A percentile compares a stretch with the other conserved stretches of the same genome.
Conservation (phyloP, 2,329 filamentous ascomycete genomes). For the Ilyonectria robusta region DNA sequence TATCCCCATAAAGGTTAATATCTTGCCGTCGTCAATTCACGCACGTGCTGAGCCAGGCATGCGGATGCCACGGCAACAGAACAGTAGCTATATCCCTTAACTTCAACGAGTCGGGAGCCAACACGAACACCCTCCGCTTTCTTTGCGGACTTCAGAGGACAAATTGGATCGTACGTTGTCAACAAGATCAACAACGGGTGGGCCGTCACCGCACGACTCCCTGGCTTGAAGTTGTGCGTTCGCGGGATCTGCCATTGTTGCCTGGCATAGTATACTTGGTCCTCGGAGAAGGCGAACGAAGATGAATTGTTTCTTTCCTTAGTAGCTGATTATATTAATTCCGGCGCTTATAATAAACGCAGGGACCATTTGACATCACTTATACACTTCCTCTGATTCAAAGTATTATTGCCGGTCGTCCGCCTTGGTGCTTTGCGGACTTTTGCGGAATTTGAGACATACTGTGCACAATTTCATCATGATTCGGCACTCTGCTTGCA, state of each 20-base stretch:
- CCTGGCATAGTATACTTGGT: slow-evolving; percentile 33
- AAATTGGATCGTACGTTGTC: slow-evolving; percentile 63
- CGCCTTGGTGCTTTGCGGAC: not conserved
- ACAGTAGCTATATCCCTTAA: slow-evolving; percentile 61
- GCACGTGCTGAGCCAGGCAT: slow-evolving; percentile 55
- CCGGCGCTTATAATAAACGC: not conserved
- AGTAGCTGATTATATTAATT: not conserved
- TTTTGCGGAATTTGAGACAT: not conserved
- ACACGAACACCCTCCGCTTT: slow-evolving; percentile 53
- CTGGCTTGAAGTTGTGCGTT: slow-evolving; percentile 48
- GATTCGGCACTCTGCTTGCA: not conserved
- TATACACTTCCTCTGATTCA: not conserved
- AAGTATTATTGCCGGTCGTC: not conserved
- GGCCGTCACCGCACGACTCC: slow-evolving; percentile 50
- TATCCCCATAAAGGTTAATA: too few relatives aligned
- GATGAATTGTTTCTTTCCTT: slow-evolving; percentile 44
- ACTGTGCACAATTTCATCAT: not conserved
- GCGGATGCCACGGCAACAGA: slow-evolving; percentile 55
- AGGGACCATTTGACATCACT: not conserved
- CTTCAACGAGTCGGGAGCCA: slow-evolving; percentile 56
- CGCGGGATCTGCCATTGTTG: slow-evolving; percentile 50
- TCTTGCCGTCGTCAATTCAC: slow-evolving; percentile 29
- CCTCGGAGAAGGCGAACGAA: slow-evolving; percentile 48
- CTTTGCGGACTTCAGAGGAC: slow-evolving; percentile 58
- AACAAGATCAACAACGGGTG: slow-evolving; percentile 52